Base-by-base conservation (phyloP, 2,329 filamentous ascomycete species). In the Cladosporium sp. region DNA sequence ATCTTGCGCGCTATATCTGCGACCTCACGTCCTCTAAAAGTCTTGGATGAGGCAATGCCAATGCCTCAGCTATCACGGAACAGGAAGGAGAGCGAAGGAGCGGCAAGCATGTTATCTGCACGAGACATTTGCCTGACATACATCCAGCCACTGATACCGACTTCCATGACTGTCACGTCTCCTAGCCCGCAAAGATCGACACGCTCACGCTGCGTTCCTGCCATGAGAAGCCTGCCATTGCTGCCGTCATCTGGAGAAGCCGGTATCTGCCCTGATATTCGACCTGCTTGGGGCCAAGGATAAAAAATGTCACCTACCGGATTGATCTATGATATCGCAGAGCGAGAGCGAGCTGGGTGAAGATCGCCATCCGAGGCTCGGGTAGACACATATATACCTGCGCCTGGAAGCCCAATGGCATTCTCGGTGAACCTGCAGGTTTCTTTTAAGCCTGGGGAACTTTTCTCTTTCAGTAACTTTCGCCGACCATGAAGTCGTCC, bases 301-400 rank as follows among this genome's bases (percentile, higher is more conserved):
- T n/a, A 4, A 27, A 22, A 20, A 27, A 45, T 45, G 43, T 45
- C 43, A 45, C 43, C 43, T 45, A 45, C 43, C 43, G 34, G 43
- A 45, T 29, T 24, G 9, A 36, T 45, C 27, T 22, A n/a, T 20
- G 15, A 11, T 20, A 13, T 17, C 7, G 32, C 13, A 36, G 32
- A 36, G n/a, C 12, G 13, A 32, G 9, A 30, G 44, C 8, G 18
- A 7, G n/a, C 7, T 3, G 22, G 7, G 11, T 18, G 18, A 18
- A 20, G 37, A n/a, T n/a, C n/a, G 15, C 8, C 43, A 15, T 38
- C 43, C 18, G 37, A 32, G 44, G 13, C 9, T n/a, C 20, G 37
- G 24, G 13, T 7, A 3, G 17, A 20, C 19, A 15, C 32, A 48
- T 48, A 48, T 40, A 30, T 30, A n/a, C n/a, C n/a, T n/a, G n/a